Evolutionary conservation across 2,329 filamentous ascomycete genomes (phyloP), one percentile per base, ranked within the genome.

Genomic region (Alternaria gaisen): DNA sequence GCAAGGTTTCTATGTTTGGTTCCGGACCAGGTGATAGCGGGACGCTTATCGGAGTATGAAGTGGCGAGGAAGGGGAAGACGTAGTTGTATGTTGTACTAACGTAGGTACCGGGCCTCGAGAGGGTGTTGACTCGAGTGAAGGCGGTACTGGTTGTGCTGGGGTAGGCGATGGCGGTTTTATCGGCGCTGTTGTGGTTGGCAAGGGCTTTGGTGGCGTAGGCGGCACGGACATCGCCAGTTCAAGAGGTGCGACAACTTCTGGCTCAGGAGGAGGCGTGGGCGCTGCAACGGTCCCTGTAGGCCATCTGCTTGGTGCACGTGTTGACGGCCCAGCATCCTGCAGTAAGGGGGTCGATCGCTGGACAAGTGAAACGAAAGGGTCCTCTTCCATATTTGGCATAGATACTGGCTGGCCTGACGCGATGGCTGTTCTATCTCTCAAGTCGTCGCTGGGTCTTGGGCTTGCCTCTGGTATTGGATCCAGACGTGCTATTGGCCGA

Each of bases 381-480:
- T 28, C 30, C 10, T 38, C 30, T 47, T 47, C 56, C 24, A 3
- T 14, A 9, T 28, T 28, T 20, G 36, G 24, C 40, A 44, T 44
- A 12, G 32, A 24, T 14, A 28, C 30, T 9, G 26, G 10, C 14
- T 28, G 18, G 28, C 10, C 41, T 20, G n/a, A 36, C 26, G 11
- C 10, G 32, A 28, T 28, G 6, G 43, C n/a, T 28, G 20, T 34
- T 24, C 20, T 34, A 1, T 34, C 16, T 48, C 12, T 41, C 18
- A 18, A 24, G 16, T 62, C 62, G 7, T 53, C 40, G 47, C 59
- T 62, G 6, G 55, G 52, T 34, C 53, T 26, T 28, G 56, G 43
- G 42, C 62, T 65, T 28, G n/a, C 42, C 42, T 65, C 59, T 5
- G 53, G 56, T 9, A 59, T 60, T 5, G 59, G 26, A 8, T 54